These are phyloP conservation scores for Yamadazyma songkhlaensis DNA, from an alignment of 1,139 yeast genomes.

Conservation along the genomic window DNA sequence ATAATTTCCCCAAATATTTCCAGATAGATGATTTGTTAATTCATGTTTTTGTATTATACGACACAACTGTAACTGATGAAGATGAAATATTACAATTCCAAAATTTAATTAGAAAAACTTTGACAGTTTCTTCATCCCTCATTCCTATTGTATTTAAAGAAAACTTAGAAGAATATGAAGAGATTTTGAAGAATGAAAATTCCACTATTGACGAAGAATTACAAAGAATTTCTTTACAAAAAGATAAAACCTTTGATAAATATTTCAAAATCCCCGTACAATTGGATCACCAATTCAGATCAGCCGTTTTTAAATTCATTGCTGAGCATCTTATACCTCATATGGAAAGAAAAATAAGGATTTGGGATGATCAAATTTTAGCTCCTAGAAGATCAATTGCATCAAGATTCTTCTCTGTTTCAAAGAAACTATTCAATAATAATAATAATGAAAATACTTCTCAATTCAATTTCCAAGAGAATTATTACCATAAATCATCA, in stretches of 20 bases:
- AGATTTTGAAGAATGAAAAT: slow-evolving; percentile 23
- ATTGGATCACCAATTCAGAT: slow-evolving; percentile 39
- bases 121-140: slow-evolving; percentile 27
- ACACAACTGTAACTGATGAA: slow-evolving; percentile 18
- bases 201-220: slow-evolving; percentile 57
- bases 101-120: slow-evolving; percentile 21
- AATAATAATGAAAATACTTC: slow-evolving; percentile 10
- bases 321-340: slow-evolving; percentile 64
- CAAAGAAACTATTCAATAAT: slow-evolving; percentile 53
- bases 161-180: slow-evolving; percentile 7
- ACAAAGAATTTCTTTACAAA: slow-evolving; percentile 35
- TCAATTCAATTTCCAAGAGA: slow-evolving; percentile 40
- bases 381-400: slow-evolving; percentile 71
- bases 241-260: slow-evolving; percentile 11
- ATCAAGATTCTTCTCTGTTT: slow-evolving; percentile 68
- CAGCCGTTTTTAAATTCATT: slow-evolving; percentile 51
- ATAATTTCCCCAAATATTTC: slow-evolving; percentile 54
- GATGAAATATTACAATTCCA: slow-evolving; percentile 35
- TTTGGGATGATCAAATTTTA: slow-evolving; percentile 77
- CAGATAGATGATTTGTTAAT: slow-evolving; percentile 56
- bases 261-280: slow-evolving; percentile 28
- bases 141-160: slow-evolving; percentile 21
- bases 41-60: slow-evolving; percentile 43
- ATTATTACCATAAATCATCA: slow-evolving; percentile 56
- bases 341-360: slow-evolving; percentile 69